phyloP scores from a whole-genome alignment of 352 stramenopile species.

The Globisporangium lucens region DNA sequence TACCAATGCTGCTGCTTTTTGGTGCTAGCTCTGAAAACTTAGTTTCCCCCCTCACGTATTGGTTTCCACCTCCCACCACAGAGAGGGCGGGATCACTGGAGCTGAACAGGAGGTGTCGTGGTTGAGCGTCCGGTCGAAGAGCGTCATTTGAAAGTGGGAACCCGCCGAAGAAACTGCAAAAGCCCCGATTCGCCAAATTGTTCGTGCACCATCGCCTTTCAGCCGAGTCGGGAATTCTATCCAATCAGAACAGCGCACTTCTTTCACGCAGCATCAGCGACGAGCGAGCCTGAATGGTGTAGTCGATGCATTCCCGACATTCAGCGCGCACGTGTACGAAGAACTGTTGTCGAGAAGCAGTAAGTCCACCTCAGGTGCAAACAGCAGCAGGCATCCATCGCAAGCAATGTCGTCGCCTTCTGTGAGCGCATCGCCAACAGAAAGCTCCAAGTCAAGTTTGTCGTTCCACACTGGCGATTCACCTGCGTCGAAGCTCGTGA shows the following conservation, averaged over 20 bases:
- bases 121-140: constrained; percentile 38
- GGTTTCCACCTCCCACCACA: not conserved
- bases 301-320: constrained; percentile 27
- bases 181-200: constrained; percentile 23
- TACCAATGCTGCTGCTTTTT: not conserved
- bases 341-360: constrained; percentile 21
- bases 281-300: constrained; percentile 10
- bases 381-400: not conserved
- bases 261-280: constrained; percentile 5
- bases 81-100: not conserved
- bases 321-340: constrained; percentile 33
- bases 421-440: not conserved
- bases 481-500: constrained; percentile 31
- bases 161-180: constrained; percentile 32
- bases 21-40: not conserved
- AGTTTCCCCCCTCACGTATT: constrained; percentile 9
- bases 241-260: not conserved
- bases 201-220: constrained; percentile 28
- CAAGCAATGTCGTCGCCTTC: not conserved
- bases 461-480: constrained; percentile 29
- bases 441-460: constrained; percentile 18
- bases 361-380: constrained; percentile 5
- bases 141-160: constrained; percentile 43
- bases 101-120: constrained; percentile 47
- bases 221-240: not conserved